Base-by-base conservation (phyloP, 306 rosid species). In the Lupinus albus region DNA sequence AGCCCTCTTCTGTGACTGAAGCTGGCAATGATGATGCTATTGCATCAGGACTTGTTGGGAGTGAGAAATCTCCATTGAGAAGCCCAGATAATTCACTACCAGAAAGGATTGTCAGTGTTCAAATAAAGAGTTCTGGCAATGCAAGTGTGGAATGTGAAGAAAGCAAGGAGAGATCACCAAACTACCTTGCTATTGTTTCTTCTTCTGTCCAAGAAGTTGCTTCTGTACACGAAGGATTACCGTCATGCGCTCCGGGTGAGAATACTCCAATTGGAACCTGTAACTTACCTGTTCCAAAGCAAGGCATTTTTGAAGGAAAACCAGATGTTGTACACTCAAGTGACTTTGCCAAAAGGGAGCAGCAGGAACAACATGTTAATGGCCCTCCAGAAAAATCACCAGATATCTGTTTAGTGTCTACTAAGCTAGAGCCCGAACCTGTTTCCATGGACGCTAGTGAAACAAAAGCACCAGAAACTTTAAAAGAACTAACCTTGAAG, bases 341-440 rank as follows among this genome's bases (percentile, higher is more conserved):
- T 74, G 87, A 84, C 61, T 53, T 56, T 9, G 56, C 84, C 39
- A 64, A 73, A 76, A 70, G 12, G 75, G 97, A 92, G 71, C 76
- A 49, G 60, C 90, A 79, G 61, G 83, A 60, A 6, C 78, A 78
- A 14, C 78, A 64, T 68, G 75, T 64, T 41, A 76, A 66, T 59
- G 63, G 63, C 61, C 66, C 84, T 71, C 71, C 76, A 9, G 86
- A 80, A 58, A 75, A 68, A 74, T 64, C 53, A 75, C 25, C 84
- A 18, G 83, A 89, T 20, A 65, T 68, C 45, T 78, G 77, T 52
- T 67, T 55, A 0, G 48, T 62, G 3, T 75, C 89, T 1, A 38
- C 56, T 38, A 66, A 71, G 64, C 70, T 56, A 49, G 95, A 72
- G 51, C 66, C 84, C 11, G 84, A 69, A 53, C 60, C 67, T 73